These are phyloP conservation scores for Orbilia ellipsospora DNA, from an alignment of 2,329 filamentous ascomycete species.

Conservation along the genomic window DNA sequence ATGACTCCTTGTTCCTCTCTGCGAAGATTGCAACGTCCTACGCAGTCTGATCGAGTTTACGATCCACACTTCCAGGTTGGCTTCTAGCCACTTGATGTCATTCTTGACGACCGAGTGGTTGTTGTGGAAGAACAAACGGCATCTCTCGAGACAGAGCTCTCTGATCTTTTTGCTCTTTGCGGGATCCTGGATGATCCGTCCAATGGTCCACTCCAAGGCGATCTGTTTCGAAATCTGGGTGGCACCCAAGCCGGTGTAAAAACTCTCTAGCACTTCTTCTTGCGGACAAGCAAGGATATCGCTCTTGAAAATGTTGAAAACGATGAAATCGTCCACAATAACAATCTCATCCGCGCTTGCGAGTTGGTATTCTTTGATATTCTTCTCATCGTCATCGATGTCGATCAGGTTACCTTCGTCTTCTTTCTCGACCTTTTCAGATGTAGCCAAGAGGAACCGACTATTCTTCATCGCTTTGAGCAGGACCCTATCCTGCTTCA, in stretches of 20 bases:
- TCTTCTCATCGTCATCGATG: slow-evolving; percentile 67
- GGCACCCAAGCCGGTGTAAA: slow-evolving; percentile 82
- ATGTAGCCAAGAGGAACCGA: slow-evolving; percentile 83
- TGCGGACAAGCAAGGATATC: slow-evolving; percentile 86
- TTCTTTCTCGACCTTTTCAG: slow-evolving; percentile 68
- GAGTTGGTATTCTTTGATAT: slow-evolving; percentile 82
- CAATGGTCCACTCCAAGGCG: slow-evolving; percentile 62
- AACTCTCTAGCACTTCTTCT: slow-evolving; percentile 84
- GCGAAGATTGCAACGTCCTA: slow-evolving; percentile 56
- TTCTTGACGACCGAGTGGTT: slow-evolving; percentile 82
- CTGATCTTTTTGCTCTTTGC: slow-evolving; percentile 75
- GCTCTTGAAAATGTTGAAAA: slow-evolving; percentile 87
- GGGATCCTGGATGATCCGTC: slow-evolving; percentile 74
- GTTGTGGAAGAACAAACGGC: slow-evolving; percentile 88
- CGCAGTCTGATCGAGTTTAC: slow-evolving; percentile 79
- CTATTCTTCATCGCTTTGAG: slow-evolving; percentile 79
- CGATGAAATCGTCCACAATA: slow-evolving; percentile 86
- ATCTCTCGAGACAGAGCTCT: slow-evolving; percentile 85
- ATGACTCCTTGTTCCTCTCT: slow-evolving; percentile 55
- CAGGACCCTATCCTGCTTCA: slow-evolving; percentile 83
- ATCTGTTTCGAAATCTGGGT: slow-evolving; percentile 80
- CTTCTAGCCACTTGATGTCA: slow-evolving; percentile 89
- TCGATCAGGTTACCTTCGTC: slow-evolving; percentile 65
- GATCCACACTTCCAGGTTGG: slow-evolving; percentile 79
- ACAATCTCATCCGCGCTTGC: slow-evolving; percentile 78